Evolutionary conservation across 2,329 filamentous ascomycete species (phyloP), one percentile per base, ranked within the genome.

Genomic region (Fusarium verticillioides): DNA sequence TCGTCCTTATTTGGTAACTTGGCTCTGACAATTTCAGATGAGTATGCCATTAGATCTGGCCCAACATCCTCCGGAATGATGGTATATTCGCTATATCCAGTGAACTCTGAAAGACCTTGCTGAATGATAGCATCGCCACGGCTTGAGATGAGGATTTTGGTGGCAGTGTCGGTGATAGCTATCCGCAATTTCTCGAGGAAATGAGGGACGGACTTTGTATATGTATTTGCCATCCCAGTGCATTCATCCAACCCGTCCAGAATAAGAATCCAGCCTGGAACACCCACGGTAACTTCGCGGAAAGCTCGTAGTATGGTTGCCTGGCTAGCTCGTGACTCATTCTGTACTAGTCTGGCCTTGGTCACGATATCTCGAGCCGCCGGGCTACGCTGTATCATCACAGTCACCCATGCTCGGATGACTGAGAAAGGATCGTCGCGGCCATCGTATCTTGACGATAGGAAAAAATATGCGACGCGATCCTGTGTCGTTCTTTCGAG

Each of bases 401-500:
- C 75, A 5, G 74, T 64, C 8, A 82, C 1, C 62, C 62, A 65
- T 0, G 57, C 44, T 21, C 63, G 3, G 4, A 66, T 43, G 0
- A 57, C 79, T 76, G 81, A 10, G 74, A 80, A 46, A 73, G 72
- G 18, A 77, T 56, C 7, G 68, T 77, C 36, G 58, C 28, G 47
- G 64, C 73, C 52, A 47, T 54, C 19, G 73, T 77, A 23, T 75
- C 79, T 63, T 0, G 49, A 57, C 0, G 81, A 83, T 16, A 82
- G 75, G 62, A 83, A 83, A 64, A 81, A 82, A 32, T 79, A 70
- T 1, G 75, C 79, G 2, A 80, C 34, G 0, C 70, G 57, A 16
- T 0, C 11, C 1, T 16, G 2, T n/a, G 21, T 2, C 2, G 30
- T 64, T 2, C 23, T 34, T 8, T 56, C 52, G 1, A 82, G 40